These are phyloP conservation scores for Xylaria sp. DNA, from an alignment of 495 filamentous ascomycete genomes.

Conservation along the genomic window DNA sequence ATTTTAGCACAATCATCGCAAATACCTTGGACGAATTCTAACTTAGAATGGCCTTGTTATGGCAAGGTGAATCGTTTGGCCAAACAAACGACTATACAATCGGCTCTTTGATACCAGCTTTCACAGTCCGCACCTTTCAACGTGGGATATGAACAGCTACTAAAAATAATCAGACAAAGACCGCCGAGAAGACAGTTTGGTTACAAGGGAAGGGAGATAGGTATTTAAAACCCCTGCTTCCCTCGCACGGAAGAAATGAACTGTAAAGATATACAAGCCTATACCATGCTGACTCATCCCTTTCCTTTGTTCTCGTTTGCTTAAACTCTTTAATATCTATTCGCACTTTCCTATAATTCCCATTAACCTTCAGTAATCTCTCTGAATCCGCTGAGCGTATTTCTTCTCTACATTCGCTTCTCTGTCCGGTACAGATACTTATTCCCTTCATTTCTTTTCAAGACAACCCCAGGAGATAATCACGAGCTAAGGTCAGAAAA, in stretches of 20 bases:
- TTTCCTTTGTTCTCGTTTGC: not conserved
- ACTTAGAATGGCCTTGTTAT: slow-evolving; percentile 4
- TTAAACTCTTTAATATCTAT: not conserved
- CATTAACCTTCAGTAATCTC: not conserved
- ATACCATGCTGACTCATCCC: not conserved
- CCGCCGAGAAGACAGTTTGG: not conserved
- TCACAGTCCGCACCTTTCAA: not conserved
- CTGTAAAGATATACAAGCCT: not conserved
- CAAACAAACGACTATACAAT: not conserved
- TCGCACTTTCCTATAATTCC: not conserved
- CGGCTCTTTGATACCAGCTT: slow-evolving; percentile 6
- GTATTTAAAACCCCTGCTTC: slow-evolving; percentile 16
- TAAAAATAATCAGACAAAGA: slow-evolving; percentile 21
- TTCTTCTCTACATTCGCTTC: not conserved
- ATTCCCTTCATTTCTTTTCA: not conserved
- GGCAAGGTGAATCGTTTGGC: not conserved
- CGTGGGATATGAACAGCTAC: not conserved
- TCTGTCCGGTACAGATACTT: slow-evolving; percentile 27
- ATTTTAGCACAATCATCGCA: not conserved
- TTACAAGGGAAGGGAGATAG: slow-evolving; percentile 9
- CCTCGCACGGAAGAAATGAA: not conserved
- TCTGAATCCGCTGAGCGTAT: not conserved
- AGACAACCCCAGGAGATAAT: not conserved
- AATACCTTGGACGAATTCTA: not conserved
- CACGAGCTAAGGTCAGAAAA: not conserved